Base-by-base conservation (phyloP, 164 flowering plant genomes). In the Brasenia schreberi region DNA sequence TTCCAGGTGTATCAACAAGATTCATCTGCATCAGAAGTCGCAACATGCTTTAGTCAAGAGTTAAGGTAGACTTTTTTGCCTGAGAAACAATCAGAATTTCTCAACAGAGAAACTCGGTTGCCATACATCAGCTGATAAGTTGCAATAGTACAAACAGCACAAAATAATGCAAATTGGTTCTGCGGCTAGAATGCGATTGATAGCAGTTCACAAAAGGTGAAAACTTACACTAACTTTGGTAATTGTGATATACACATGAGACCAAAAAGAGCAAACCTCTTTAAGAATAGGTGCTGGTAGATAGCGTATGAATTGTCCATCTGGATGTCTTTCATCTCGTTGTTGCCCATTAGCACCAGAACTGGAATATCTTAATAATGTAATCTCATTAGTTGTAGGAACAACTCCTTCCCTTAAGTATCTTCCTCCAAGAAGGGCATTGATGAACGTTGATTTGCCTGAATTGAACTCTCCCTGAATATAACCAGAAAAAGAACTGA, bases 371-470 rank as follows among this genome's bases (percentile, higher is more conserved):
- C 88, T 68, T 65, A 94, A 77, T 74, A 90, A 87, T 39, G 96
- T 94, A 72, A 94, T 94, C 82, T 94, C 98, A 78, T 89, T 90
- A n/a, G 98, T 94, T 61, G 98, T 94, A 16, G 98, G 98, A 74
- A 94, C 78, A 72, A 94, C 97, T 45, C 98, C 98, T 71, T 90
- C 98, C 71, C 82, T 83, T 19, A 94, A 80, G 70, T 87, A 94
- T 74, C 77, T 89, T 66, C 80, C 74, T 70, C 98, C 97, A 71
- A 94, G 96, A 64, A 90, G 90, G 18, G 98, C 98, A 85, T 90
- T 90, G 58, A 94, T 90, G 62, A 94, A 84, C 56, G 88, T 81
- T 68, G 98, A 90, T 79, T 94, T 90, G 17, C 97, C 98, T 69
- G 98, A 94, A 79, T 90, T 90, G 71, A 90, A 94, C 72, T 94